Evolutionary conservation across 2,329 filamentous ascomycete genomes (phyloP).

Genomic region (Shiraia bambusicola): DNA sequence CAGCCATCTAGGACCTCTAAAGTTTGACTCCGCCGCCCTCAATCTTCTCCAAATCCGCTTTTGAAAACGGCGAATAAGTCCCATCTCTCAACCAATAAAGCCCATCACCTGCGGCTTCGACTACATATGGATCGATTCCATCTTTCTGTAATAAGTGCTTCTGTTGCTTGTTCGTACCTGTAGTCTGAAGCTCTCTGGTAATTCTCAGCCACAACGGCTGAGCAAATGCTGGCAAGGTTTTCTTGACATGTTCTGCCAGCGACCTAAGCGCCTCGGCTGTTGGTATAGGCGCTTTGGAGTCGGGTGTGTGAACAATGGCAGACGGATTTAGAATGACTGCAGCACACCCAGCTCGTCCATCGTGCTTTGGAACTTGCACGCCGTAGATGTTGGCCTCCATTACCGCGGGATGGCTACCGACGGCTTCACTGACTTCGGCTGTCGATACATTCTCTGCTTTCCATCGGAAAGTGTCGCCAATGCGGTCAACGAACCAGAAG

Average conservation of each 20-base stretch:
- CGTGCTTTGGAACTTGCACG: conserved; percentile 46
- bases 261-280: conserved; percentile 16
- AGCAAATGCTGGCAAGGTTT: conserved; percentile 46
- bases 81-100: conserved; percentile 46
- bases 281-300: conserved; percentile 11
- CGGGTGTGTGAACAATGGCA: conserved; percentile 4
- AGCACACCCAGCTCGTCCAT: conserved; percentile 50
- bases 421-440: conserved; percentile 46
- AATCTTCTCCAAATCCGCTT: conserved; percentile 28
- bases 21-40: conserved; percentile 32
- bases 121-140: conserved; percentile 44
- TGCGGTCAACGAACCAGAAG: conserved; percentile 43
- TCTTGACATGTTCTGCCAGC: conserved; percentile 41
- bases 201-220: conserved; percentile 49
- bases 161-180: conserved; percentile 52
- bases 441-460: conserved; percentile 51
- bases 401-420: conserved; percentile 44
- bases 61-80: conserved; percentile 31
- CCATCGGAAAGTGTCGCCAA: conserved; percentile 46
- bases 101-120: conserved; percentile 40
- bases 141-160: conserved; percentile 46
- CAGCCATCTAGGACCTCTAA: conserved; percentile 11
- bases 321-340: conserved; percentile 40
- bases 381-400: conserved; percentile 51
- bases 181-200: conserved; percentile 44